These are phyloP conservation scores for Fistulinella staudtii DNA, from an alignment of 1,284 basidiomycete genomes.

Conservation along the genomic window DNA sequence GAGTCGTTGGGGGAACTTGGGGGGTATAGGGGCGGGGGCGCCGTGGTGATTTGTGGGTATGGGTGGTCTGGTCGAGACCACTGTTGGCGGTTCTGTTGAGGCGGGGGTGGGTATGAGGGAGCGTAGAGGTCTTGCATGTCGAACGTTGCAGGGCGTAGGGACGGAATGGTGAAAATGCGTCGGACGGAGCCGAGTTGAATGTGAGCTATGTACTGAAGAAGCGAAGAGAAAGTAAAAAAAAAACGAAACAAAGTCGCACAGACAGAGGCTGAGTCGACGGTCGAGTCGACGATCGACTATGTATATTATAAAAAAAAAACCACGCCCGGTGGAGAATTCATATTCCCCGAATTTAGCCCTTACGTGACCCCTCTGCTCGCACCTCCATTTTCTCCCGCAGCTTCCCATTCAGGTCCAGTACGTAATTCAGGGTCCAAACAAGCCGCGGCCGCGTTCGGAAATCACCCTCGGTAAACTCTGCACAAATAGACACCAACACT, in stretches of 20 bases:
- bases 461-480: constrained; percentile 38
- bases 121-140: constrained; percentile 62
- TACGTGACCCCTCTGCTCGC: constrained; percentile 34
- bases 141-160: constrained; percentile 35
- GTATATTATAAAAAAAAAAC: constrained; percentile 38
- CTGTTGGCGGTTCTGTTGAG: constrained; percentile 32
- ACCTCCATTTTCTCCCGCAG: constrained; percentile 35
- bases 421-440: constrained; percentile 35
- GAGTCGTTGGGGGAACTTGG: constrained; percentile 42
- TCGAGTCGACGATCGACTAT: constrained; percentile 33
- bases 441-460: constrained; percentile 38
- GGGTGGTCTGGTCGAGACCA: constrained; percentile 34
- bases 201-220: constrained; percentile 31
- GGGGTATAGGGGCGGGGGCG: constrained; percentile 40
- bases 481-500: constrained; percentile 25
- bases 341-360: constrained; percentile 36
- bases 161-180: constrained; percentile 34
- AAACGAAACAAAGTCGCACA: constrained; percentile 26
- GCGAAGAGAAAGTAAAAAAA: constrained; percentile 3
- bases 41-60: constrained; percentile 35
- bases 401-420: constrained; percentile 26
- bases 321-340: constrained; percentile 39
- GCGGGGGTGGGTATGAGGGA: constrained; percentile 45
- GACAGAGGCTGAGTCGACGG: constrained; percentile 26
- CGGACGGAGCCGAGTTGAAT: constrained; percentile 25